Evolutionary conservation across 192 early-diverging fungal species (phyloP).

Genomic region (Backusella westeae): DNA sequence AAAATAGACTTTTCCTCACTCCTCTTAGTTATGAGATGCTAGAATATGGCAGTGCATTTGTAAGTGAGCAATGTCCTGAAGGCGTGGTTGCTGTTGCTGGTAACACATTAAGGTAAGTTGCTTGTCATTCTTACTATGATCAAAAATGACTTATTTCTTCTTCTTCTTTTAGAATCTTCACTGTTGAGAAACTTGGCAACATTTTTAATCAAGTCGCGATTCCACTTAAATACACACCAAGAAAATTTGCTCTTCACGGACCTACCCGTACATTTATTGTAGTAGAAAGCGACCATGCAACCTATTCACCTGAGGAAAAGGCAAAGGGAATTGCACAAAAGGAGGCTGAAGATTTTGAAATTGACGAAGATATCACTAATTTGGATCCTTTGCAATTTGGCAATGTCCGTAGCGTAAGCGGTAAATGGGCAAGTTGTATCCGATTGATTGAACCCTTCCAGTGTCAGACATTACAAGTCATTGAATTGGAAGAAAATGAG

Average conservation of each 20-base stretch:
- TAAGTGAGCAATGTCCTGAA: constrained; percentile 82
- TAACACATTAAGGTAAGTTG: constrained; percentile 67
- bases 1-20: constrained; percentile 66
- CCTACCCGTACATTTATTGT: constrained; percentile 82
- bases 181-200: constrained; percentile 78
- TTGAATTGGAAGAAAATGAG: constrained; percentile 83
- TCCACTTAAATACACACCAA: constrained; percentile 86
- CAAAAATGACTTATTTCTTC: not conserved
- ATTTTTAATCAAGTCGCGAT: constrained; percentile 83
- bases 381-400: constrained; percentile 81
- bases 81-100: constrained; percentile 86
- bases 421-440: constrained; percentile 87
- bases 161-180: constrained; percentile 62
- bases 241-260: constrained; percentile 72
- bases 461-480: constrained; percentile 61
- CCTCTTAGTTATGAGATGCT: constrained; percentile 88
- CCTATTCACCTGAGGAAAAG: constrained; percentile 66
- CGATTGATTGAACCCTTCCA: constrained; percentile 78
- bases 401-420: constrained; percentile 59
- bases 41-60: constrained; percentile 81
- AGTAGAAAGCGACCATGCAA: constrained; percentile 85
- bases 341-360: constrained; percentile 48
- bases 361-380: constrained; percentile 52
- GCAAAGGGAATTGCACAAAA: constrained; percentile 51
- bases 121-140: not conserved